Conservation (phyloP, 352 stramenopile species). For the Halophytophthora batemanensis region DNA sequence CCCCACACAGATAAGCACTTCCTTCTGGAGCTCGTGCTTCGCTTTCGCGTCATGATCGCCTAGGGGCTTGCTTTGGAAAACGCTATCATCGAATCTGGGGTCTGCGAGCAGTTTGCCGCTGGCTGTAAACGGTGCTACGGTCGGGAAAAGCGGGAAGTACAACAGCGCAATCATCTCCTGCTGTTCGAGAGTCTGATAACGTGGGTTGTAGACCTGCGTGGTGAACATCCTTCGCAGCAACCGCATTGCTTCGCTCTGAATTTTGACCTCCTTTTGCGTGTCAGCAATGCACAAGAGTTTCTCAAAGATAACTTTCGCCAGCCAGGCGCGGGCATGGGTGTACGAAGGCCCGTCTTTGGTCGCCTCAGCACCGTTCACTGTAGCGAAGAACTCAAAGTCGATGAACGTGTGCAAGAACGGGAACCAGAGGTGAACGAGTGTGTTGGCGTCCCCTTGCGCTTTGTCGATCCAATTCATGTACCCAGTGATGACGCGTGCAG, state of each 20-base stretch:
- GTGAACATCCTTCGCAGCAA: slow-evolving; percentile 67
- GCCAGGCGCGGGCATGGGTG: slow-evolving; percentile 32
- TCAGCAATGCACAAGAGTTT: slow-evolving; percentile 49
- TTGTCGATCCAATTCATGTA: slow-evolving; percentile 43
- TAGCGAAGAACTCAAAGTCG: slow-evolving; percentile 70
- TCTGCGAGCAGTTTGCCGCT: slow-evolving; percentile 41
- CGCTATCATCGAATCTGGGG: slow-evolving; percentile 1
- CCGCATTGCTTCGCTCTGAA: slow-evolving; percentile 42
- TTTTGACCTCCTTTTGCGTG: slow-evolving; percentile 62
- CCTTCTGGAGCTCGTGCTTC: slow-evolving; percentile 42
- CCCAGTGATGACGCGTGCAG: slow-evolving; percentile 36
- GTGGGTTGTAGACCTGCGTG: slow-evolving; percentile 50
- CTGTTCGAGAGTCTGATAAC: slow-evolving; percentile 33
- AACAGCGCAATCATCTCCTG: slow-evolving; percentile 62
- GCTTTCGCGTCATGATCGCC: slow-evolving; percentile 3
- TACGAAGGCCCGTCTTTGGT: background rate
- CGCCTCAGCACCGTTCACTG: slow-evolving; percentile 42
- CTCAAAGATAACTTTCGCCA: slow-evolving; percentile 52
- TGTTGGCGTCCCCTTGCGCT: slow-evolving; percentile 41
- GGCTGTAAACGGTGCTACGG: slow-evolving; percentile 45
- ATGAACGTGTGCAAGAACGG: slow-evolving; percentile 62
- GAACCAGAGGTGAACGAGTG: slow-evolving; percentile 63
- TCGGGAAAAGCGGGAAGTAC: slow-evolving; percentile 52
- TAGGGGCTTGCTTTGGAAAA: background rate
- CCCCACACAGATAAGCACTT: slow-evolving; percentile 58